These are phyloP conservation scores for Trichosporon coremiiforme DNA, from an alignment of 1,284 basidiomycete genomes.

Conservation along the genomic window DNA sequence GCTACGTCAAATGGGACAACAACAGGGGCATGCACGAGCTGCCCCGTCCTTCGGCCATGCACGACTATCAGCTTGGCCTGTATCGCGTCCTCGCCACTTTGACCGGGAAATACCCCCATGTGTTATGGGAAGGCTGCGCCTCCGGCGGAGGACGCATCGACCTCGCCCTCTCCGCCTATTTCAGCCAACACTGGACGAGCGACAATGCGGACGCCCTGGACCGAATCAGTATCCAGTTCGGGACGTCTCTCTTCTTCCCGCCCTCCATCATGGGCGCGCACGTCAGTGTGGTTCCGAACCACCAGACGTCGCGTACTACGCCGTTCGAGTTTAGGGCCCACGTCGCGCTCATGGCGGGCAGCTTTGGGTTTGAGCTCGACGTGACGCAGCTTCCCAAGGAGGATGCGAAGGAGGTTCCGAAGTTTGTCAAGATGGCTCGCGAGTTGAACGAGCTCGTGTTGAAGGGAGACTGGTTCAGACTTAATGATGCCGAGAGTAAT, in stretches of 20 bases:
- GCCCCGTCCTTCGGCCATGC: conserved; percentile 33
- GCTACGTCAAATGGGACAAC: conserved; percentile 49
- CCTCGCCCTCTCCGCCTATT: conserved; percentile 42
- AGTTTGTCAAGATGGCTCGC: conserved; percentile 33
- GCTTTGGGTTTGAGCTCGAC: conserved; percentile 47
- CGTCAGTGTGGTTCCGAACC: conserved; percentile 42
- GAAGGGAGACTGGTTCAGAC: conserved; percentile 38
- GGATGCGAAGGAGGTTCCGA: conserved; percentile 33
- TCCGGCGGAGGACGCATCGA: conserved; percentile 47
- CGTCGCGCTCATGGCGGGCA: conserved; percentile 48
- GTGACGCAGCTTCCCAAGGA: conserved; percentile 30
- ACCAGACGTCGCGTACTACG: conserved; percentile 37
- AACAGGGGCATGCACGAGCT: conserved; percentile 48
- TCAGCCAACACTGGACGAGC: conserved; percentile 42
- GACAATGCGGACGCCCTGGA: conserved; percentile 47
- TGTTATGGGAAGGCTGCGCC: conserved; percentile 47
- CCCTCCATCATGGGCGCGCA: conserved; percentile 41
- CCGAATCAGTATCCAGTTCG: conserved; percentile 44
- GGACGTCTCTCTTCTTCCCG: conserved; percentile 40
- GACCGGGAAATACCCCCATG: conserved; percentile 38
- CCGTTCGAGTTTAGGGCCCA: conserved; percentile 47
- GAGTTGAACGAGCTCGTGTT: conserved; percentile 37
- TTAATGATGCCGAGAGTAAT: conserved; percentile 35
- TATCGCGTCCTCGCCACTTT: conserved; percentile 41
- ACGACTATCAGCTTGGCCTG: conserved; percentile 44